Evolutionary conservation across 1,284 basidiomycete species (phyloP).

Genomic region (Heterobasidion annosum): DNA sequence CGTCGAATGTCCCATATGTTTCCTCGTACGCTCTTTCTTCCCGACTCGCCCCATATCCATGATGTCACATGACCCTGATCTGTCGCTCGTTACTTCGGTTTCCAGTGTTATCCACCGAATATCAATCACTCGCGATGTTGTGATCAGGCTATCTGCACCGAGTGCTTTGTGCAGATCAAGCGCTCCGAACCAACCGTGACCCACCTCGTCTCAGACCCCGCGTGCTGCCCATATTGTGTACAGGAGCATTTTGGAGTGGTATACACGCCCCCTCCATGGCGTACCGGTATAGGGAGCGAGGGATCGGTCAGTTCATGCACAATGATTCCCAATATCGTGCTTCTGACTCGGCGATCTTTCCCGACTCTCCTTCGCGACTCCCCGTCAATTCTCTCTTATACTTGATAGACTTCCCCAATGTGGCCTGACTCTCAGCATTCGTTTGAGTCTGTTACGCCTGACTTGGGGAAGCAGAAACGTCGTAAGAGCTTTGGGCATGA

Average conservation of each 20-base stretch:
- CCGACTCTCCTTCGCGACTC: background rate
- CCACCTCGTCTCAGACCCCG: conserved; percentile 88
- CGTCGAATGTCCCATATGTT: conserved; percentile 99
- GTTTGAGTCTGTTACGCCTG: conserved; percentile 21
- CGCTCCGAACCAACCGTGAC: conserved; percentile 89
- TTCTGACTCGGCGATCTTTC: background rate
- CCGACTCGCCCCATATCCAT: conserved; percentile 8
- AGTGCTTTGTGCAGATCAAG: conserved; percentile 99
- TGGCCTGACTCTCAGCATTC: conserved; percentile 46
- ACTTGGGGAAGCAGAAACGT: conserved; percentile 56
- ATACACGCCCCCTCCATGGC: conserved; percentile 79
- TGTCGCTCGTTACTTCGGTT: conserved; percentile 7
- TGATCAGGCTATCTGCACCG: conserved; percentile 96
- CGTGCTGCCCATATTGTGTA: conserved; percentile 95
- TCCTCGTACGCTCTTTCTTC: conserved; percentile 64
- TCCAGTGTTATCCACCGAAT: conserved; percentile 86
- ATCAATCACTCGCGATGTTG: conserved; percentile 97
- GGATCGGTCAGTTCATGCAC: conserved; percentile 38
- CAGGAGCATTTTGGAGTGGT: conserved; percentile 94
- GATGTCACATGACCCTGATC: conserved; percentile 2
- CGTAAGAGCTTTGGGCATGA: conserved; percentile 73
- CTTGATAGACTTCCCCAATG: background rate
- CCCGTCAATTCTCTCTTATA: conserved; percentile 3
- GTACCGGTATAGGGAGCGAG: conserved; percentile 65
- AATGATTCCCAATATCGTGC: background rate